Evolutionary conservation across 371 early-diverging fungal genomes (phyloP).

Genomic region (Apophysomyces variabilis): DNA sequence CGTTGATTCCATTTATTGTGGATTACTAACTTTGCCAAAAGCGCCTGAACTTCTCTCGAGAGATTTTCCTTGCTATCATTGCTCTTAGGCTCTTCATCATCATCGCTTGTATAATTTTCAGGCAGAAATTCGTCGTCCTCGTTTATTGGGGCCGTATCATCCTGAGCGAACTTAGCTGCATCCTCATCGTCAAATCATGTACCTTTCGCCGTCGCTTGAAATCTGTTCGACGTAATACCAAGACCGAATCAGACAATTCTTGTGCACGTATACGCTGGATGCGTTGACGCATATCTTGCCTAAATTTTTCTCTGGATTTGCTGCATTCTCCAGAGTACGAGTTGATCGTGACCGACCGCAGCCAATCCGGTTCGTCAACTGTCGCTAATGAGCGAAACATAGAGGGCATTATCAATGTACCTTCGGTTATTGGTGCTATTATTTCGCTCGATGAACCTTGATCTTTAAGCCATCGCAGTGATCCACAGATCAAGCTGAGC

Average conservation of each 20-base stretch:
- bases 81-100: constrained; percentile 26
- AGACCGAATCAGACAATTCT: constrained; percentile 14
- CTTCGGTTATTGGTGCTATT: background rate
- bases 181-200: background rate
- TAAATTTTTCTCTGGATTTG: constrained; percentile 1
- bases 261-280: constrained; percentile 34
- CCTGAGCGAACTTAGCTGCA: background rate
- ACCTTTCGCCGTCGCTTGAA: constrained; percentile 10
- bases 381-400: background rate
- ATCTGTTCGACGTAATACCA: background rate
- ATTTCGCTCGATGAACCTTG: constrained; percentile 24
- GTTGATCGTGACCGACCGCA: constrained; percentile 29
- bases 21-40: constrained; percentile 54
- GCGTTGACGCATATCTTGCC: constrained; percentile 29
- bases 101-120: constrained; percentile 72
- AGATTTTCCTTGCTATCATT: constrained; percentile 30
- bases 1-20: constrained; percentile 14
- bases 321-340: constrained; percentile 1
- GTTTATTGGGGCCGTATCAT: background rate
- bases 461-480: constrained; percentile 83
- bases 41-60: constrained; percentile 59
- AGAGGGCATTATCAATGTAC: constrained; percentile 12
- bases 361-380: constrained; percentile 53
- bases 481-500: constrained; percentile 84
- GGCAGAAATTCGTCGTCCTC: constrained; percentile 58